Base-by-base conservation (phyloP, 1,284 basidiomycete species). In the Boletus mariae region DNA sequence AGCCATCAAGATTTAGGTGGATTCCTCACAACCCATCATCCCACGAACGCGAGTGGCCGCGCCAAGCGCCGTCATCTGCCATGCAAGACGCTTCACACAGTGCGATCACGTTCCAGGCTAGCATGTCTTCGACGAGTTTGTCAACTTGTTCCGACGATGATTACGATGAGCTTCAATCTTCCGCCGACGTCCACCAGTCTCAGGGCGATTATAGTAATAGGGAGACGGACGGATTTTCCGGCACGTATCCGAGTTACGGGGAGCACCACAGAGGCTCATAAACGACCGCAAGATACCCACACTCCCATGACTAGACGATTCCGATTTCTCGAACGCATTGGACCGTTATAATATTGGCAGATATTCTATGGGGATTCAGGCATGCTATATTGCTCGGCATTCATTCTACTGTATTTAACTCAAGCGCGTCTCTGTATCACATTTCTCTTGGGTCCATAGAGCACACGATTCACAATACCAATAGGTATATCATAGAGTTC, bases 401-500 rank as follows among this genome's bases (percentile, higher is more conserved):
- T 43, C 56, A 52, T 53, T 52, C 17, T 49, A 40, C 52, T 42
- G 15, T 67, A 71, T 67, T 65, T 68, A 62, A 52, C 4, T 26
- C 26, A 54, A 47, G 53, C 46, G 15, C 12, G 51, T 45, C 47
- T 51, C 34, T 44, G 57, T 57, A 53, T 51, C 44, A 49, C 55
- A 44, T 61, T 57, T 47, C 45, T 45, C 47, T 49, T 59, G 38
- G 65, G 69, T 23, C 70, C 63, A 59, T 88, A 89, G 34, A 87
- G 62, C 40, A 85, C 78, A 41, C 87, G 83, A 63, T 92, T 92
- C 20, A 92, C 87, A 44, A 92, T 65, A 42, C 87, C 86, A 56
- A 92, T 85, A 3, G 92, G 92, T 58, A 93, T 80, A 69, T 94
- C 92, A 64, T 89, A 87, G 26, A 87, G 73, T 58, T 85, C 82